A percentile compares a stretch with the other conserved stretches of the same genome.
These are phyloP conservation scores for Novymonas esmeraldas DNA, from an alignment of 208 protist genomes.

Conservation along the genomic window DNA sequence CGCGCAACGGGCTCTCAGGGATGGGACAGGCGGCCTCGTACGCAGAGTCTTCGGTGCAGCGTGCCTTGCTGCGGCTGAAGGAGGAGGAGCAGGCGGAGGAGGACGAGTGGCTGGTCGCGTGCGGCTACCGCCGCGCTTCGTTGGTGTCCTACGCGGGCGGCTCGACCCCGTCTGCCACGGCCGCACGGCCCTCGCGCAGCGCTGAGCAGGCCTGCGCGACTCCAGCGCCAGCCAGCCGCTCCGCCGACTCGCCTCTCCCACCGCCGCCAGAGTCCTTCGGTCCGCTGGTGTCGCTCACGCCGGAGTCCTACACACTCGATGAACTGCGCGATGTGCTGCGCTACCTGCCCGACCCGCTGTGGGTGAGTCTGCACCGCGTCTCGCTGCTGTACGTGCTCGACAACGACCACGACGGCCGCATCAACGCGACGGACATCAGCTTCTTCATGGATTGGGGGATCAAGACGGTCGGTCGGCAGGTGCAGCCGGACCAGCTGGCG, in stretches of 20 bases:
- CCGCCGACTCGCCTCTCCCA: constrained; percentile 11
- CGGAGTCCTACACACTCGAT: constrained; percentile 55
- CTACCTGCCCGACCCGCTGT: constrained; percentile 61
- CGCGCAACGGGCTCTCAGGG: not conserved
- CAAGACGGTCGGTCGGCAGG: constrained; percentile 34
- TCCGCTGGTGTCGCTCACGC: constrained; percentile 35
- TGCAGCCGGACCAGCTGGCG: constrained; percentile 45
- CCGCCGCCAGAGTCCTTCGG: constrained; percentile 28
- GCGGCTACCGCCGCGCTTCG: constrained; percentile 29
- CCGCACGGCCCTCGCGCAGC: not conserved
- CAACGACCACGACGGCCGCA: constrained; percentile 62
- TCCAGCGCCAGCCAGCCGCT: not conserved
- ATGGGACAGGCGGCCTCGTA: constrained; percentile 71
- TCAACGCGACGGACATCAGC: constrained; percentile 48
- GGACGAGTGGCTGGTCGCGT: constrained; percentile 30
- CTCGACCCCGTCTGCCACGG: not conserved
- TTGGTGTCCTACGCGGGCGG: not conserved
- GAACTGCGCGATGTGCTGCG: constrained; percentile 49
- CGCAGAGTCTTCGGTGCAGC: constrained; percentile 47
- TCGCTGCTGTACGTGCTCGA: constrained; percentile 70
- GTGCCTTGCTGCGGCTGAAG: constrained; percentile 41
- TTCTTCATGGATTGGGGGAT: constrained; percentile 68
- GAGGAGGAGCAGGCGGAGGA: constrained; percentile 39
- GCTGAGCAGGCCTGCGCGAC: not conserved
- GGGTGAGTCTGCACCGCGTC: constrained; percentile 55